A percentile compares a stretch with the other conserved stretches of the same genome.
Conservation (phyloP, 208 protist genomes). For the Novymonas esmeraldas region DNA sequence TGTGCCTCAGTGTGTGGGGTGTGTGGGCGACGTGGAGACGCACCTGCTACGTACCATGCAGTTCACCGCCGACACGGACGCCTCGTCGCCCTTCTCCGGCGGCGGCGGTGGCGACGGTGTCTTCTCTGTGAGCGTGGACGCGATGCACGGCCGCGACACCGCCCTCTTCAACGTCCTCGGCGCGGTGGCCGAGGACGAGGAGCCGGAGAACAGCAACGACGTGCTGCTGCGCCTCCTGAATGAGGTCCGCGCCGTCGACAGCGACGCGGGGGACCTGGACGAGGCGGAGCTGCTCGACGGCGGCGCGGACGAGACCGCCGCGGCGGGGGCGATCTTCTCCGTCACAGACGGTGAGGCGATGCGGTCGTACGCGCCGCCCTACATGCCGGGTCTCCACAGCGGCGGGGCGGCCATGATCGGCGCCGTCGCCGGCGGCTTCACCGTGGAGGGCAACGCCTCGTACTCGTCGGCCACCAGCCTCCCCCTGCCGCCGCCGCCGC, state of each 20-base stretch:
- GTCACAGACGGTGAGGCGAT: slow-evolving; percentile 11
- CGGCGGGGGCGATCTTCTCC: slow-evolving; percentile 15
- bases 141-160: slow-evolving; percentile 4
- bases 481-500: slow-evolving; percentile 23
- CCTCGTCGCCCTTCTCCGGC: no score
- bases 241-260: slow-evolving; percentile 42
- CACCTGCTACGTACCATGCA: slow-evolving; percentile 6
- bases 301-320: slow-evolving; percentile 33
- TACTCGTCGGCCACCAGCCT: slow-evolving; percentile 28
- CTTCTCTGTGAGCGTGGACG: slow-evolving; percentile 26
- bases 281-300: slow-evolving; percentile 12
- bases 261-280: slow-evolving; percentile 22
- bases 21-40: slow-evolving; percentile 12
- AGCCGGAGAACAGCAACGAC: slow-evolving; percentile 37
- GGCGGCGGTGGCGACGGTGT: slow-evolving; percentile 14
- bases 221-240: slow-evolving; percentile 54
- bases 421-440: slow-evolving; percentile 34
- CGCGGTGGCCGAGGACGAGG: slow-evolving; percentile 22
- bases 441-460: slow-evolving; percentile 49
- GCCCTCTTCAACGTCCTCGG: slow-evolving; percentile 21
- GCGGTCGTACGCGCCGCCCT: slow-evolving; percentile 15
- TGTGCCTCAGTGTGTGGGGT: not conserved
- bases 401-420: not conserved
- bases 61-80: slow-evolving; percentile 6
- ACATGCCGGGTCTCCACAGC: not conserved